Base-by-base conservation (phyloP, 176 grass and related monocot genomes). In the Ensete ventricosum region DNA sequence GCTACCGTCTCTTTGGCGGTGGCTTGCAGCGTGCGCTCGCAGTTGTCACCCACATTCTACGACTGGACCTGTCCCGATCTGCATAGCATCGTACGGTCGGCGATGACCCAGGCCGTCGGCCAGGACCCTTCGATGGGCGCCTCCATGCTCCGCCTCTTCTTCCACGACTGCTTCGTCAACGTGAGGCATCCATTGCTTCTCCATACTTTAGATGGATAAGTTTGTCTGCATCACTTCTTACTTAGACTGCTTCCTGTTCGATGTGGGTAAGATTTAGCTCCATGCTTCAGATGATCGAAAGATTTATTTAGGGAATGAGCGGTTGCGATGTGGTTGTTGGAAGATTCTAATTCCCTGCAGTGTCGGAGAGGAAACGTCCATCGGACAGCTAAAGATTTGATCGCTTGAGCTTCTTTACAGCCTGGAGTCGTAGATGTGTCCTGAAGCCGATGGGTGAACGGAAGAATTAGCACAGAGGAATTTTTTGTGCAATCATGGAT, bases 121-220 rank as follows among this genome's bases (percentile, higher is more conserved):
- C 13, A 27, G 52, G 72, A 74, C 26, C 53, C 72, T 17, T 14
- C 53, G 11, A 83, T 96, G 82, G 92, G 83, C 55, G 92, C 92
- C 0, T 96, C 89, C 71, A 80, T 89, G 58, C 79, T 96, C 9
- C 86, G 92, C 11, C 92, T 96, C 82, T 89, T 85, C 82, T 96
- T 96, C 84, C 88, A 96, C 48, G 85, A 96, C 75, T 96, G 84
- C 71, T 96, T 96, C 74, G 85, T 91, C 82, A 87, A 91, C 64
- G 88, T 95, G 48, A 73, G 10, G 2, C 20, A 52, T 58, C 55
- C 2, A 58, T 58, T 19, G 34, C 34, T 43, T 43, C 34, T 58
- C 17, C 17, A 19, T 58, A 2, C 5, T 14, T 58, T 58, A 12
- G 55, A 58, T 12, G 14, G 55, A 14, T 58, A 3, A 11, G 9